phyloP scores from a whole-genome alignment of 306 rosid species.

The Casuarina cunninghamiana region DNA sequence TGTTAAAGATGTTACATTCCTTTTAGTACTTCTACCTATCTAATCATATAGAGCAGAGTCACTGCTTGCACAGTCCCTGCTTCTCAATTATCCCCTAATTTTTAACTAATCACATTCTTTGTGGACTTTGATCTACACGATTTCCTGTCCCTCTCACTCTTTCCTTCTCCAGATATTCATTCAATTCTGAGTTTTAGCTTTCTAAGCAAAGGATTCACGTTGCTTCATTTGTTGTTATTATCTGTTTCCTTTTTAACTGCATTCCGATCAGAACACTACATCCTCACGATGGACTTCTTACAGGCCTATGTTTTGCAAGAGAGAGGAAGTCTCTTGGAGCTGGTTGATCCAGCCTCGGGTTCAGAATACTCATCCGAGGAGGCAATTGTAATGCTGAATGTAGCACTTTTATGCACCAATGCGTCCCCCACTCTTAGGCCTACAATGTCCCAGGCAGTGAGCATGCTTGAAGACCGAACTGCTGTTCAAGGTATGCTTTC shows the following conservation, averaged over 20 bases:
- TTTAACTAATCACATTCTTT: not conserved
- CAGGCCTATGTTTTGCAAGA: constrained; percentile 96
- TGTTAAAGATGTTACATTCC: not conserved
- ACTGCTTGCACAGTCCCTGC: not conserved
- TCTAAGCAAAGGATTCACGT: not conserved
- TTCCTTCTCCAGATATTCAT: not conserved
- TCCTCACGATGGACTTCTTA: constrained; percentile 9
- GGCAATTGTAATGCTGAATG: constrained; percentile 75
- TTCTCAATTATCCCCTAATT: not conserved
- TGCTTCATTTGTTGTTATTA: not conserved
- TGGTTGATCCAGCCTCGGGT: constrained; percentile 86
- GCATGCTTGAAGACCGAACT: constrained; percentile 95
- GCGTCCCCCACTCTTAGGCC: constrained; percentile 95
- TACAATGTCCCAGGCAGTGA: constrained; percentile 79
- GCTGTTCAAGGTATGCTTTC: constrained; percentile 69
- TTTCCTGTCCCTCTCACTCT: not conserved
- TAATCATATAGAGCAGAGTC: not conserved
- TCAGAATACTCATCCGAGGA: constrained; percentile 74
- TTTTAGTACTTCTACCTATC: too few species aligned
- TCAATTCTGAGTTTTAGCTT: not conserved
- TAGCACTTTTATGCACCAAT: constrained; percentile 87
- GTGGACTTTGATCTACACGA: not conserved
- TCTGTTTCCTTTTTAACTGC: not conserved
- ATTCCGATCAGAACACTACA: too few species aligned
- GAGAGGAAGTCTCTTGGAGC: constrained; percentile 75